phyloP scores from a whole-genome alignment of 2,329 filamentous ascomycete species.

The Aaosphaeria arxii region DNA sequence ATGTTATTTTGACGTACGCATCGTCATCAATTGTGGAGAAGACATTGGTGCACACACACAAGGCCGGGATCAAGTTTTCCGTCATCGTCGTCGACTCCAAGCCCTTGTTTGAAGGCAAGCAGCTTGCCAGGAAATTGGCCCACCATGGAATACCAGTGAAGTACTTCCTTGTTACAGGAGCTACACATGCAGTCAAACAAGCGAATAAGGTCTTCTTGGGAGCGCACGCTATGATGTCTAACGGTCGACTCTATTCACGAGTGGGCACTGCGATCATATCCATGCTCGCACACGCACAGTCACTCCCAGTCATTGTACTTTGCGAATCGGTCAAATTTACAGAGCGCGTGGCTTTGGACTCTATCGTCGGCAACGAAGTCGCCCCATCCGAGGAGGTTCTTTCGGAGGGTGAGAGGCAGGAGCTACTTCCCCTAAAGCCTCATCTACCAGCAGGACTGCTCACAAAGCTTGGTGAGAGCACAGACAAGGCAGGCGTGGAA shows the following conservation, averaged over 20 bases:
- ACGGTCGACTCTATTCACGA: conserved; percentile 84
- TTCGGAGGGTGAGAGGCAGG: conserved; percentile 30
- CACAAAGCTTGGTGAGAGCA: conserved; percentile 6
- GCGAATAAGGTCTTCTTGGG: conserved; percentile 77
- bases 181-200: conserved; percentile 69
- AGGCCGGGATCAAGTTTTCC: conserved; percentile 69
- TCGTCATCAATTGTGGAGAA: conserved; percentile 84
- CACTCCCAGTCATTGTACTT: conserved; percentile 80
- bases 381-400: conserved; percentile 68
- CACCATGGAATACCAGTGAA: conserved; percentile 70
- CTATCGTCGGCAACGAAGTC: conserved; percentile 91
- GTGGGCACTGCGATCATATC: conserved; percentile 85
- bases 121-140: conserved; percentile 68
- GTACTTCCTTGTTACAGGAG: conserved; percentile 77
- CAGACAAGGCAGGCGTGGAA: conserved; percentile 18
- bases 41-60: conserved; percentile 70
- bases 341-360: conserved; percentile 83
- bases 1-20: conserved; percentile 83
- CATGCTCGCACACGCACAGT: conserved; percentile 72
- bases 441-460: conserved; percentile 15
- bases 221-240: conserved; percentile 89
- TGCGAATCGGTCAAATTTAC: conserved; percentile 97
- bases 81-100: conserved; percentile 81
- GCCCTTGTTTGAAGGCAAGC: conserved; percentile 67
- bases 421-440: conserved; percentile 28